Evolutionary conservation across 2,329 filamentous ascomycete genomes (phyloP), one percentile per base, ranked within the genome.

Genomic region (Cylindrodendrum hubeiense): DNA sequence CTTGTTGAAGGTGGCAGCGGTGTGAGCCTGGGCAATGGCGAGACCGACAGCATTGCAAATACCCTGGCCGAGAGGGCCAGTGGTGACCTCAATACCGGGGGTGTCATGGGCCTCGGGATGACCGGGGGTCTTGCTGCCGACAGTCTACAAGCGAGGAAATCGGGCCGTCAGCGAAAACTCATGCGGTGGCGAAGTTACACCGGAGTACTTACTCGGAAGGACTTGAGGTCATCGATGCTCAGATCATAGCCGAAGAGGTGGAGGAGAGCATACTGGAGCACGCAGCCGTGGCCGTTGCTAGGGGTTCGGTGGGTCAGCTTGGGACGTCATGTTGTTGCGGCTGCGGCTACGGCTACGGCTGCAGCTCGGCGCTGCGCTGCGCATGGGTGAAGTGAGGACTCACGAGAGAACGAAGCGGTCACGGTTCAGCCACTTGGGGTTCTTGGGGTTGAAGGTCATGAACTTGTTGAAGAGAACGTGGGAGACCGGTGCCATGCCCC

Each of bases 401-500:
- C 89, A 98, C 95, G 96, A 99, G 81, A 99, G 94, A 69, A 99
- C 94, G 80, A 99, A 99, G 82, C 96, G 93, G 85, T 99, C 96
- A 79, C 96, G 92, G 90, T 98, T 98, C 77, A 96, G 79, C 95
- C 95, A 99, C 72, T 94, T 88, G 76, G 96, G 93, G 90, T 97
- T 98, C 91, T 98, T 97, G 78, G 96, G 96, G 91, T 98, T 99
- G 90, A 98, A 99, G 82, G 86, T 97, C 94, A 99, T 94, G 89
- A 98, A 97, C 84, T 96, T 97, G 90, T 97, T 97, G 87, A 93
- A 99, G 72, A 99, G 90, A 78, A 98, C 94, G 88, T 98, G 96
- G 82, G 96, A 91, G 79, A 95, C 90, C 69, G 96, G 95, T 79
- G 96, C 96, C 93, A 98, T 89, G 80, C 89, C 89, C 89, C 88